Evolutionary conservation across 108 stramenopile species (phyloP).

Genomic region (Stephanodiscus triporus): DNA sequence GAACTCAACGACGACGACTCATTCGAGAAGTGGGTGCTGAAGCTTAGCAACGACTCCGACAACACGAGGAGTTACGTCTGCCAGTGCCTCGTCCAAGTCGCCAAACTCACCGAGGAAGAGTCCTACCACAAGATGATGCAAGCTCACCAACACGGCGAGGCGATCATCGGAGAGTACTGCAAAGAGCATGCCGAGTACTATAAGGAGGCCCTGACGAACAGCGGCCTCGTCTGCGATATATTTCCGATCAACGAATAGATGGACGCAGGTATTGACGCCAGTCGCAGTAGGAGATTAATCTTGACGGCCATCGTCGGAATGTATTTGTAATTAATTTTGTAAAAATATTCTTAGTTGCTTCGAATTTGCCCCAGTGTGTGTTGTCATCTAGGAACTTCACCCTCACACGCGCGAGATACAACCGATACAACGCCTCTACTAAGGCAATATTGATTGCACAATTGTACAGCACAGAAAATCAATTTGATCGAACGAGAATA

Average conservation of each 20-base stretch:
- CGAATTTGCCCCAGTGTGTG: no score
- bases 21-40: conserved; percentile 12
- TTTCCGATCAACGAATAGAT: conserved; percentile 7
- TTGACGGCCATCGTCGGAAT: no score
- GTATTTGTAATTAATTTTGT: no score
- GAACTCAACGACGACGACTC: neutral
- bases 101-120: conserved; percentile 7
- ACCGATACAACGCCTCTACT: no score
- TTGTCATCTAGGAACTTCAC: no score
- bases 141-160: conserved; percentile 7
- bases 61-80: conserved; percentile 12
- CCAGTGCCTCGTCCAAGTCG: conserved; percentile 12
- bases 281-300: neutral
- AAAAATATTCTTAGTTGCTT: no score
- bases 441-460: no score
- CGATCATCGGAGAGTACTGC: conserved; percentile 16
- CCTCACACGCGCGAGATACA: no score
- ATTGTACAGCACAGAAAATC: no score
- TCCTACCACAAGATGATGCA: conserved; percentile 14
- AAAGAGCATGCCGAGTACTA: conserved; percentile 19
- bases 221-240: conserved; percentile 19
- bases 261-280: no score
- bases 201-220: conserved; percentile 12
- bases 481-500: no score
- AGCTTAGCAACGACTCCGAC: conserved; percentile 10